Base-by-base conservation (phyloP, 2,329 filamentous ascomycete genomes). In the Dothideomycetes sp. region DNA sequence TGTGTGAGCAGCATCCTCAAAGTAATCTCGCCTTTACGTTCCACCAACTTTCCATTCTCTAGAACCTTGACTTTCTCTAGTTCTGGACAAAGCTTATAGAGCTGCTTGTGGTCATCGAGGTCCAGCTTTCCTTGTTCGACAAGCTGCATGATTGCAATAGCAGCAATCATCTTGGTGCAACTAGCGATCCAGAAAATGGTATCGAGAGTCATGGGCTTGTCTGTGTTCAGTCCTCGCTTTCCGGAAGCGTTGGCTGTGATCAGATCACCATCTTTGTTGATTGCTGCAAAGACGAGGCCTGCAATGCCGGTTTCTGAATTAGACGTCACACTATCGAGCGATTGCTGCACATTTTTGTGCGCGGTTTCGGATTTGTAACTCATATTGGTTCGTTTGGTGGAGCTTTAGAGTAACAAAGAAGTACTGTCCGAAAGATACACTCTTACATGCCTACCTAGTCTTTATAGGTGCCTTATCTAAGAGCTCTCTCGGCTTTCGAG, bases 141-240 rank as follows among this genome's bases (percentile, higher is more conserved):
- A 5, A 67, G 54, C 47, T 71, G 67, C 65, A 70, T 64, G 33
- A 62, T 67, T 0, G 65, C 66, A 29, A 70, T 61, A 0, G 57
- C 60, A 3, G 54, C 54, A 1, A 70, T 49, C 38, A 69, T 50
- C 49, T 70, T 70, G 11, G 59, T 63, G 51, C 68, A 73, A 1
- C 67, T 70, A 1, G 70, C 70, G 15, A 75, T 69, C 69, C 70
- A 74, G 50, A 79, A 82, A 1, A 76, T 60, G 7, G 64, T 75
- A 27, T 83, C 76, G 0, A 76, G 57, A 0, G 68, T 69, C 71
- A 83, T 76, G 4, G 68, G 61, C 32, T 75, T 67, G 0, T 61
- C 49, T 2, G 53, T 55, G 6, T 61, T 53, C 4, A 66, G 42
- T 11, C 63, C 59, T 18, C 54, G 52, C 22, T 60, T 65, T 9